Evolutionary conservation across 345 rosid genomes (phyloP).

Genomic region (Dimocarpus longan): DNA sequence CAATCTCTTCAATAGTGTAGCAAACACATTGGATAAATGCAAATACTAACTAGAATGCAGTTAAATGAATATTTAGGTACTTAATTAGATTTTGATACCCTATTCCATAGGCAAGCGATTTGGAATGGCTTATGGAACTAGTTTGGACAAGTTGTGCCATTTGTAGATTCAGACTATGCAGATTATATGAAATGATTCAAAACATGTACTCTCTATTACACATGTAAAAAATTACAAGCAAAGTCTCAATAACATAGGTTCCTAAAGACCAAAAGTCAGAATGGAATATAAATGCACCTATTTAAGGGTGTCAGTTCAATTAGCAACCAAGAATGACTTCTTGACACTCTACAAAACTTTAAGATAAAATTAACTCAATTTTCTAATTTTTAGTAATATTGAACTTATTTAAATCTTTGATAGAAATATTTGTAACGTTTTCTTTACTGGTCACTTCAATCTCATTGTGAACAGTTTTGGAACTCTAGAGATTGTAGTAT

Average conservation of each 20-base stretch:
- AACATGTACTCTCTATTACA: neutral
- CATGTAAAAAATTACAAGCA: neutral
- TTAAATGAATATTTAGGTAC: neutral
- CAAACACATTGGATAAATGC: neutral
- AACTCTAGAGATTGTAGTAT: neutral
- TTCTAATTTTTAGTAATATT: neutral
- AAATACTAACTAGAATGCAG: neutral
- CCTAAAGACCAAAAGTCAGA: neutral
- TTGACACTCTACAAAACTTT: neutral
- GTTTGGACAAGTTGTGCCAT: neutral
- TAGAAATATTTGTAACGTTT: neutral
- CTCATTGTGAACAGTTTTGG: neutral
- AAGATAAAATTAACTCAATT: neutral
- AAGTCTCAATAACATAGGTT: neutral
- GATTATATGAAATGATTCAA: neutral
- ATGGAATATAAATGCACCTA: neutral
- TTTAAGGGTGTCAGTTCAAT: neutral
- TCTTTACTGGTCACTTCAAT: neutral
- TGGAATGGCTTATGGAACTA: neutral
- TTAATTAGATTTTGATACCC: neutral
- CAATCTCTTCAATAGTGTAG: neutral
- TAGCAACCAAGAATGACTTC: neutral
- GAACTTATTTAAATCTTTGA: neutral
- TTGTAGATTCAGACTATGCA: neutral
- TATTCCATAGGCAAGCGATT: neutral